Conservation (phyloP, 208 protist genomes). For the Trichomonas tenax region DNA sequence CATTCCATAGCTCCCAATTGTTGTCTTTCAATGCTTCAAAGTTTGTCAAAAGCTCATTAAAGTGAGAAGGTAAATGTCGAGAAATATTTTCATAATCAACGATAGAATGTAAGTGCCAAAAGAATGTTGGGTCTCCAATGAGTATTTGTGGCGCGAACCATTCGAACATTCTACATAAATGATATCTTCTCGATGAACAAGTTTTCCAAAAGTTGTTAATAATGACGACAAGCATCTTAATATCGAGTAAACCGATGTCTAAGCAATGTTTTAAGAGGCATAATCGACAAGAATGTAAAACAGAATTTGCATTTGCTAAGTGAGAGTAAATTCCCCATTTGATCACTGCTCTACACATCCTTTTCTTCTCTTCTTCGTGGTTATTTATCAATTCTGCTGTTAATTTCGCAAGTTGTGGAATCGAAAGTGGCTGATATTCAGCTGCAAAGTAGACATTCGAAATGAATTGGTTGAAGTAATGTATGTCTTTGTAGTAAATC, state of each 20-base stretch:
- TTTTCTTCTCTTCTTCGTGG: background rate
- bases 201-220: background rate
- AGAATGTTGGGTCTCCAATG: background rate
- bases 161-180: background rate
- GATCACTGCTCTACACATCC: background rate
- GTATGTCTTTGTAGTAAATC: background rate
- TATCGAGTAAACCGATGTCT: background rate
- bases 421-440: background rate
- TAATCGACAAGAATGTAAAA: background rate
- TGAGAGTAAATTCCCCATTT: background rate
- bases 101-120: background rate
- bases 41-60: background rate
- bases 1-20: background rate
- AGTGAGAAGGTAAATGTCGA: background rate
- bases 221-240: background rate
- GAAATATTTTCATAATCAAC: background rate
- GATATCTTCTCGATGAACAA: background rate
- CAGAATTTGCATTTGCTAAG: background rate
- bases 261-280: background rate
- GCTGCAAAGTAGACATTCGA: background rate
- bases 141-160: background rate
- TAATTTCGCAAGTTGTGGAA: background rate
- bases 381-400: background rate
- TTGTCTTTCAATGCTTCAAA: background rate
- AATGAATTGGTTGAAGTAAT: background rate